Percentiles rank a stretch among this genome's conserved stretches.
Evolutionary conservation across 2,329 filamentous ascomycete genomes (phyloP).

Genomic region (Aspergillus bombycis): DNA sequence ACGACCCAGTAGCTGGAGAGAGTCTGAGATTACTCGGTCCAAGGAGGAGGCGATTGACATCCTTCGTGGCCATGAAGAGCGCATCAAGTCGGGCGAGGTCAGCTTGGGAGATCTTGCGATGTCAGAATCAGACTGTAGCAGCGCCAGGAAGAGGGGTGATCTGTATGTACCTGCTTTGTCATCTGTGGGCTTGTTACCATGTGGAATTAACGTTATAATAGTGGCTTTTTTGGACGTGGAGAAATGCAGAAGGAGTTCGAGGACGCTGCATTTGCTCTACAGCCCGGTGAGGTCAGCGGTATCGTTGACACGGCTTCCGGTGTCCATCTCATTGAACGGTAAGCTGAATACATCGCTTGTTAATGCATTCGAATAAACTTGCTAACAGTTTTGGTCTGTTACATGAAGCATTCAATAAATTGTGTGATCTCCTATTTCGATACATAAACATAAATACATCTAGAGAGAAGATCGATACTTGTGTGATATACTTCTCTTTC

Average conservation of each 20-base stretch:
- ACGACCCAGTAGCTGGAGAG: constrained; percentile 89
- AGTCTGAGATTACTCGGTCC: constrained; percentile 82
- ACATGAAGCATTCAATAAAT: background rate
- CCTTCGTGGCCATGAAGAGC: constrained; percentile 72
- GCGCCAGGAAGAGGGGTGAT: constrained; percentile 89
- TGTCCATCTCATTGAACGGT: constrained; percentile 95
- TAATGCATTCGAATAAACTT: too few species aligned
- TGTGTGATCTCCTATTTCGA: background rate
- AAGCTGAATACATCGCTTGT: constrained; percentile 33
- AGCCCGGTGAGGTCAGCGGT: constrained; percentile 82
- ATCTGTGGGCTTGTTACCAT: constrained; percentile 1
- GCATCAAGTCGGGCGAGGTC: constrained; percentile 71
- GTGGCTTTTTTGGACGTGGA: constrained; percentile 86
- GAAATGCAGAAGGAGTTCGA: constrained; percentile 99
- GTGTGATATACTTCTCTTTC: background rate
- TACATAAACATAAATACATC: background rate
- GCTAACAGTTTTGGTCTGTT: background rate
- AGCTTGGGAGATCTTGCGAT: constrained; percentile 81
- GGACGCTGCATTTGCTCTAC: constrained; percentile 87
- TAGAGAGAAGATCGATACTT: background rate
- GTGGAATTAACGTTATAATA: constrained; percentile 34
- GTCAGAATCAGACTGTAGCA: constrained; percentile 93
- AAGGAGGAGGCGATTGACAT: constrained; percentile 85
- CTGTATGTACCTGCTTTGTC: constrained; percentile 58
- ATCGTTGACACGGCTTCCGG: constrained; percentile 92